These are phyloP conservation scores for Sarocladium oryzae DNA, from an alignment of 2,329 filamentous ascomycete species.

Conservation along the genomic window DNA sequence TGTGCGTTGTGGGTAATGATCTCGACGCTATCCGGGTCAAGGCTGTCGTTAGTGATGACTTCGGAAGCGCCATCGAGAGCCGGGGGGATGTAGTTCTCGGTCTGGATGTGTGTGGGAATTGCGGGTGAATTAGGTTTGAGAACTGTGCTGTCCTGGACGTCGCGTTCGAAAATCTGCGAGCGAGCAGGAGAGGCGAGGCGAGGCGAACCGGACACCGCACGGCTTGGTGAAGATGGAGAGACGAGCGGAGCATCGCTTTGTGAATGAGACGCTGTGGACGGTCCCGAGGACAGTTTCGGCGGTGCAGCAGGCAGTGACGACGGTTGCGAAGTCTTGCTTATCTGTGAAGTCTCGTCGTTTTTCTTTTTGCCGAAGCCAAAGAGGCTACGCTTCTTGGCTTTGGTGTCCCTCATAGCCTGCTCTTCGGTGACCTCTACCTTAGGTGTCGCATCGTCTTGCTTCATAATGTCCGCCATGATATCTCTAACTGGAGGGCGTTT, in stretches of 20 bases:
- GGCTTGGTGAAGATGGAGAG: constrained; percentile 57
- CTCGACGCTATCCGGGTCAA: constrained; percentile 85
- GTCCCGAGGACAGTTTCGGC: constrained; percentile 31
- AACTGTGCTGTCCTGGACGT: constrained; percentile 73
- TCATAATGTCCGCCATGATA: constrained; percentile 21
- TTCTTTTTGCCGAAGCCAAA: constrained; percentile 61
- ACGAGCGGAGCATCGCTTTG: constrained; percentile 37
- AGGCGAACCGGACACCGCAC: constrained; percentile 64
- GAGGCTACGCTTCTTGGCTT: constrained; percentile 44
- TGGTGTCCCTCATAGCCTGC: constrained; percentile 22
- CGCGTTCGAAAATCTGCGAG: constrained; percentile 85
- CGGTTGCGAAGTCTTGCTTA: constrained; percentile 26
- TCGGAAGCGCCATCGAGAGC: constrained; percentile 87
- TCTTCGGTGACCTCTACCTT: constrained; percentile 21
- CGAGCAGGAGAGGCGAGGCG: constrained; percentile 71
- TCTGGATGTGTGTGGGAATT: constrained; percentile 90
- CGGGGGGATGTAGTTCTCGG: constrained; percentile 87
- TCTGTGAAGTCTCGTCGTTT: constrained; percentile 33
- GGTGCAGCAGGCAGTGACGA: constrained; percentile 26
- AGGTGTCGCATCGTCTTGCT: constrained; percentile 24
- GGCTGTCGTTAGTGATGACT: constrained; percentile 78
- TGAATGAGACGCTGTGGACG: constrained; percentile 35
- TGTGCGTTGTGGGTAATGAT: constrained; percentile 84
- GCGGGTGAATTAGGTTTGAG: constrained; percentile 69
- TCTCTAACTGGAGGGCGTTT: not conserved